These are phyloP conservation scores for Elymus sibiricus DNA, from an alignment of 176 grass and related monocot genomes.

Conservation along the genomic window DNA sequence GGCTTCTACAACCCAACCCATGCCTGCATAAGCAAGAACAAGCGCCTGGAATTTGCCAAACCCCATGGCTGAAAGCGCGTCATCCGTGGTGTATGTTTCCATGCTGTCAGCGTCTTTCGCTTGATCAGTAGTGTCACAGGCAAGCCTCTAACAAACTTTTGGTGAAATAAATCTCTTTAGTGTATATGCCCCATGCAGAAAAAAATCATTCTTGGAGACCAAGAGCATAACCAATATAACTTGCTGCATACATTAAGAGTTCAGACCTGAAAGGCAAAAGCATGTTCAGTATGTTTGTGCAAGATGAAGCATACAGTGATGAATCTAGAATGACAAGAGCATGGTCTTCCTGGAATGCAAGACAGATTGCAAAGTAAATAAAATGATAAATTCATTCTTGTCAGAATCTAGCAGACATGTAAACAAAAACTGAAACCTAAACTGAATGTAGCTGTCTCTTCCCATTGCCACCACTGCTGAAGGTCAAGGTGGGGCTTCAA, in stretches of 20 bases:
- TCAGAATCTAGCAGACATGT: background rate
- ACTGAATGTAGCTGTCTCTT: no score
- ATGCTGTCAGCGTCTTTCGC: slow-evolving; percentile 20
- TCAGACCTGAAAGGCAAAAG: background rate
- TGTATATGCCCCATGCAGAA: background rate
- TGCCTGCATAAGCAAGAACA: slow-evolving; percentile 62
- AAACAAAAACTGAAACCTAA: no score
- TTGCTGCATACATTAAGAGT: background rate
- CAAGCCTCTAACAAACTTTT: background rate
- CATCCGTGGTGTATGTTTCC: slow-evolving; percentile 56
- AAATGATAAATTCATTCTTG: background rate
- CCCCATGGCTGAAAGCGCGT: slow-evolving; percentile 55
- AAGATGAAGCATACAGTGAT: background rate
- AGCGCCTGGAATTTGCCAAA: slow-evolving; percentile 77
- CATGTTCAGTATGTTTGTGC: background rate
- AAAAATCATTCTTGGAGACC: background rate
- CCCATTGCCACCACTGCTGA: no score
- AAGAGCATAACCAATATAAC: background rate
- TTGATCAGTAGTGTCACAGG: background rate
- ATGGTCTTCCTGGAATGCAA: no score
- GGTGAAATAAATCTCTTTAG: background rate
- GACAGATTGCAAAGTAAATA: no score
- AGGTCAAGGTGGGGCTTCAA: no score
- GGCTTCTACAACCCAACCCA: slow-evolving; percentile 62
- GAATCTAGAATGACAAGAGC: background rate